Evolutionary conservation across 495 filamentous ascomycete species (phyloP), one percentile per base, ranked within the genome.

Genomic region (Aspergillus funiculosus): DNA sequence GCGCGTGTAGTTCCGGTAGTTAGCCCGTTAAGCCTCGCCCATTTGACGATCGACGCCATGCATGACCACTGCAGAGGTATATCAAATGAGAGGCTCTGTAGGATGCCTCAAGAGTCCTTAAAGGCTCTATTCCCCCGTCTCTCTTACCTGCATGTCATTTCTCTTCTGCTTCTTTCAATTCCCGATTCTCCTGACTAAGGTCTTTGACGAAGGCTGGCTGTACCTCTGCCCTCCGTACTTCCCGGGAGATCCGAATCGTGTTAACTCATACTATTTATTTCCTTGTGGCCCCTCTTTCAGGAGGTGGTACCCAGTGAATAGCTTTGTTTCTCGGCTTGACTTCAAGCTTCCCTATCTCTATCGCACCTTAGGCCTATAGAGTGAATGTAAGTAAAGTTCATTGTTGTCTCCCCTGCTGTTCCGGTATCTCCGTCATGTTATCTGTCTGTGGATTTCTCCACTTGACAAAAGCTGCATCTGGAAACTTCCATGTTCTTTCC

Each of bases 21-120:
- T 43, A 44, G 41, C 31, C 42, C 41, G 29, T 54, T 46, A 58
- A 58, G 55, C 55, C 55, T 58, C 42, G 45, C 50, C 39, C 43
- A 56, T 51, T 56, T 49, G 52, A 48, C 35, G 66, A 69, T 69
- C 64, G 59, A 67, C 66, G 54, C 52, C 62, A 63, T 72, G 70
- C 70, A 73, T 72, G 71, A 72, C 68, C 64, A 57, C 60, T 61
- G 61, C 59, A 61, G 57, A 63, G 66, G 67, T 66, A 68, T 64
- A 71, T 67, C 74, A 74, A 76, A 75, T 77, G 73, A 67, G 69
- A 72, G 65, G 56, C 63, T 64, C 60, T 60, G 66, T 56, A 74
- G 63, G 62, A 52, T 51, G 53, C 52, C 62, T 57, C 52, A 51
- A 39, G 52, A 53, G 60, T 58, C 59, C 59, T 63, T 72, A 66